Base-by-base conservation (phyloP, 2,329 filamentous ascomycete species). In the Clonostachys chloroleuca region DNA sequence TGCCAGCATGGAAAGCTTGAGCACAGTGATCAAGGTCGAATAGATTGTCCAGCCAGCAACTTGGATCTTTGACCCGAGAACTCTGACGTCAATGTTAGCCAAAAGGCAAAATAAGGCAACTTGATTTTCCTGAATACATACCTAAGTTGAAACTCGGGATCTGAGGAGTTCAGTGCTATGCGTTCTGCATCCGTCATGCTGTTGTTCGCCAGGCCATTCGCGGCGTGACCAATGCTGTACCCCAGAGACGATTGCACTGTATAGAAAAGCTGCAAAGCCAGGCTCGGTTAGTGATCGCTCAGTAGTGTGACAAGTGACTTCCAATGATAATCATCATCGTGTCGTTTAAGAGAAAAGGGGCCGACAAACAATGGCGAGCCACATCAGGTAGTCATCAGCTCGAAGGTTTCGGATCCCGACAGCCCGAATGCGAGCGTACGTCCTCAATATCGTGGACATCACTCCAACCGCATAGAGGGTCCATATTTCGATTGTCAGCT, bases 311-410 rank as follows among this genome's bases (percentile, higher is more conserved):
- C 9, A 10, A 10, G 24, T 9, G 8, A 24, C 24, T 30, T 30
- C 9, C 6, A 30, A 30, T 10, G 24, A 30, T 30, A 30, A 9
- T 30, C 24, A 30, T 30, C 24, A 10, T 30, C 8, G 8, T 10
- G 24, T 13, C 3, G 14, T 14, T 10, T 2, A 4, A 8, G 14
- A 51, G 7, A 18, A 12, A 34, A 43, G 14, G 34, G 20, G 10
- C n/a, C 10, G 33, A 52, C 61, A 45, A 43, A 82, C 76, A 50
- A 70, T 69, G 6, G 74, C 78, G 16, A 80, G n/a, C 41, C 75
- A 60, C 62, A 83, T 80, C 33, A 85, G 56, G 54, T 78, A 83
- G 51, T 86, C 82, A 58, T 84, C 81, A 2, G 71, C 65, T 52
- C 73, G 68, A 47, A 84, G 71, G n/a, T 69, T 67, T 47, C 60